Conservation (phyloP, 139 green algal genomes). For the Bryopsis sp. region DNA sequence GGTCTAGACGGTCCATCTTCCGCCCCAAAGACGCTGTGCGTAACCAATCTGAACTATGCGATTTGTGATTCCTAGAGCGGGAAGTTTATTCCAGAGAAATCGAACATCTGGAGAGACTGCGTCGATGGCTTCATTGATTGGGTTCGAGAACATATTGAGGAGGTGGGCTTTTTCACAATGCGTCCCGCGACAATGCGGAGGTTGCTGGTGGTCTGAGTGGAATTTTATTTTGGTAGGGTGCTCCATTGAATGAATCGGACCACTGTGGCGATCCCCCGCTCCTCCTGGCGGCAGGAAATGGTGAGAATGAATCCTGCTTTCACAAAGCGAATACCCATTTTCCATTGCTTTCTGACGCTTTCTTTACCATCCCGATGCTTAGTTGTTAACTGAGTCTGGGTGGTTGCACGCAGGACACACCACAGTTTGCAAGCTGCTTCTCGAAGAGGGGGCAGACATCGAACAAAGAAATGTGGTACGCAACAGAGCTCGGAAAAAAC, state of each 20-base stretch:
- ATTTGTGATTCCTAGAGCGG: constrained; percentile 68
- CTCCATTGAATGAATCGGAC: constrained; percentile 83
- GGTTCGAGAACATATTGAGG: constrained; percentile 83
- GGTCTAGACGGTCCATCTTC: background rate
- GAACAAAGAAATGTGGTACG: constrained; percentile 83
- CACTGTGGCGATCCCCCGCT: constrained; percentile 88
- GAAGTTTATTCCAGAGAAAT: constrained; percentile 89
- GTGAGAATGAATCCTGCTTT: too few relatives aligned
- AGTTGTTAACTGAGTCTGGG: background rate
- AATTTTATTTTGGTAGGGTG: constrained; percentile 38
- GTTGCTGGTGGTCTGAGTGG: too few relatives aligned
- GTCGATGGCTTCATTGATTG: constrained; percentile 91
- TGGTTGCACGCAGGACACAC: constrained; percentile 48
- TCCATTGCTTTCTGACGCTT: too few relatives aligned
- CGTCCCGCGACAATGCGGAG: too few relatives aligned
- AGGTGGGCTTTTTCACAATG: constrained; percentile 35
- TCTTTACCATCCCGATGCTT: background rate
- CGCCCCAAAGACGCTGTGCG: background rate
- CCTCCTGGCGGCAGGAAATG: constrained; percentile 78
- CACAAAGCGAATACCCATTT: too few relatives aligned
- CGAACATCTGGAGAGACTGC: constrained; percentile 92
- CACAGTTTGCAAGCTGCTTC: constrained; percentile 54
- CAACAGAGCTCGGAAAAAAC: background rate
- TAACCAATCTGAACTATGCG: too few relatives aligned
- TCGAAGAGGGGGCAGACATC: constrained; percentile 78